Evolutionary conservation across 257 asterid species (phyloP).

Genomic region (Agastache rugosa): DNA sequence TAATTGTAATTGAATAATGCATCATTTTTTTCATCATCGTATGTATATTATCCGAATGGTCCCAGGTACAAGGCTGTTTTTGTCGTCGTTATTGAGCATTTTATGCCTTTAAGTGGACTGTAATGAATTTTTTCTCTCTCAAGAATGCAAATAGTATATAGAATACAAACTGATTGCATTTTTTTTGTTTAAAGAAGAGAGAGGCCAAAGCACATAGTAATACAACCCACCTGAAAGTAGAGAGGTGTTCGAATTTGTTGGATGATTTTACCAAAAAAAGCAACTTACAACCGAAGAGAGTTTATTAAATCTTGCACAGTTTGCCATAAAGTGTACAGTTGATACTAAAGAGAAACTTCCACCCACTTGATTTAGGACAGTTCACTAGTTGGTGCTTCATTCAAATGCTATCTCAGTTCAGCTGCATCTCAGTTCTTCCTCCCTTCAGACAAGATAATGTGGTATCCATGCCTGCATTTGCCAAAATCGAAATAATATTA

Average conservation of each 20-base stretch:
- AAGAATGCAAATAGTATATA: too few relatives aligned
- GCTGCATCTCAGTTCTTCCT: conserved; percentile 78
- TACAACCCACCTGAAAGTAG: not conserved
- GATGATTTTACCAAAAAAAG: conserved; percentile 13
- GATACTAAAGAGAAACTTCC: not conserved
- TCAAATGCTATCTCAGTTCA: conserved; percentile 26
- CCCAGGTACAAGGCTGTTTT: not conserved
- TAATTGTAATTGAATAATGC: not conserved
- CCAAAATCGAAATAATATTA: conserved; percentile 24
- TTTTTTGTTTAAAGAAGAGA: not conserved
- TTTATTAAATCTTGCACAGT: conserved; percentile 1
- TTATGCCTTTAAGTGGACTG: not conserved
- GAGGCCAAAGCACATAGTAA: not conserved
- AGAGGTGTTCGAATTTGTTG: not conserved
- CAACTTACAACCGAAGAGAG: conserved; percentile 8
- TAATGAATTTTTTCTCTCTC: not conserved
- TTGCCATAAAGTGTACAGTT: conserved; percentile 23
- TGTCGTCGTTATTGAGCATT: not conserved
- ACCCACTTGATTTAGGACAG: conserved; percentile 23
- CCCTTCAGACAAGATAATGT: conserved; percentile 90
- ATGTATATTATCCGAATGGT: conserved; percentile 13
- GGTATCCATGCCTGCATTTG: conserved; percentile 90
- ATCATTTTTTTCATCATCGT: not conserved
- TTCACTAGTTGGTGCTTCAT: conserved; percentile 4
- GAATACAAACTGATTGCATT: too few relatives aligned